Evolutionary conservation across 805 yeast species (phyloP), one percentile per base, ranked within the genome.

Genomic region (Phaffomyces antillensis): DNA sequence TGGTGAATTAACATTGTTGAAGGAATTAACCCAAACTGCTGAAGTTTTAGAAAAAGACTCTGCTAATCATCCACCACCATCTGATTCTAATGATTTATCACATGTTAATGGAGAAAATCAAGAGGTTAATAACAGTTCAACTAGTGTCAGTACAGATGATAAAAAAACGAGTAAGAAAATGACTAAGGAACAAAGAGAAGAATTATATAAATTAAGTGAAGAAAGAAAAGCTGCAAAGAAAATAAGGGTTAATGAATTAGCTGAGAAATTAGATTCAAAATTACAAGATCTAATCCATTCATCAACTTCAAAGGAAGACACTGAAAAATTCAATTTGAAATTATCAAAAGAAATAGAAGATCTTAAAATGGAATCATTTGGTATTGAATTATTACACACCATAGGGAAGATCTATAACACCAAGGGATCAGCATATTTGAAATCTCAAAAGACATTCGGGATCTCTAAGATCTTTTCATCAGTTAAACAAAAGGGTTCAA

Each of bases 361-460:
- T 49, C 70, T 93, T 60, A 93, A 93, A 63, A 78, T 88, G 75
- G 99, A 93, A 71, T 86, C 96, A 43, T 93, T 93, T 67, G 99
- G 99, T 13, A 66, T 91, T 41, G 96, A 91, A 65, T 71, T 93
- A 41, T 68, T 91, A 52, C 89, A 83, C 52, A 69, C 91, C 17
- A 83, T 93, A 49, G 97, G 98, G 17, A 75, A 75, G 48, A 77
- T 86, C 6, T 93, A 93, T 64, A 73, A 73, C 45, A 71, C 76
- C 32, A 88, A 88, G 58, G 95, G 95, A 3, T 71, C 77, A 46
- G 86, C 85, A 23, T 80, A 77, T 47, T 66, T 88, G 43, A 79
- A 77, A 58, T 79, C 96, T 0, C 81, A 82, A 56, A 86, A 81
- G 62, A 84, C 91, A 31, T 76, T 86, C 54, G 99, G 99, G 1